phyloP scores from a whole-genome alignment of 148 eudicot species.

The Dianthus caryophyllus region DNA sequence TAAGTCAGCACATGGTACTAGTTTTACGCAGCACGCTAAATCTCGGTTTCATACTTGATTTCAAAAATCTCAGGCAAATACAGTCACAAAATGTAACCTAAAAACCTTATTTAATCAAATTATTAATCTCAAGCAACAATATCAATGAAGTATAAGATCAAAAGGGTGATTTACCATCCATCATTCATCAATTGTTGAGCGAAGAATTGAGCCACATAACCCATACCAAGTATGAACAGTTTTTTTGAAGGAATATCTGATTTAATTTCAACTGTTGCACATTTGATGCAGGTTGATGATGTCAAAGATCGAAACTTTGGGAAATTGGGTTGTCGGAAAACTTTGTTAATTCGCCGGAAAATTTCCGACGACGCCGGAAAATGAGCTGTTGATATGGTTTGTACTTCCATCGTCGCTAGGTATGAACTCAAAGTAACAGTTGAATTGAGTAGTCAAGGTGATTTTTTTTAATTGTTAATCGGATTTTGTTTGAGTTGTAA shows the following conservation, averaged over 20 bases:
- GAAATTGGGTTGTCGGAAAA: not conserved
- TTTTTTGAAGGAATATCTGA: slow-evolving; percentile 25
- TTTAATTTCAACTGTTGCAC: not conserved
- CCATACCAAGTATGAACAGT: slow-evolving; percentile 81
- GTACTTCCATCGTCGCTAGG: slow-evolving; percentile 26
- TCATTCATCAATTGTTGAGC: slow-evolving; percentile 45
- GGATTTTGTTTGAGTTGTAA: too few relatives aligned
- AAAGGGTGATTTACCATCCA: slow-evolving; percentile 48
- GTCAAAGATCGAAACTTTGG: slow-evolving; percentile 10
- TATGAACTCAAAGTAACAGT: not conserved
- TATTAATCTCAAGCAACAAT: too few relatives aligned
- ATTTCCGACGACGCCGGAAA: slow-evolving; percentile 22
- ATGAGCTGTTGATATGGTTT: slow-evolving; percentile 10
- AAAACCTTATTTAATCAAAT: too few relatives aligned
- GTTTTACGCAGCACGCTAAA: not conserved
- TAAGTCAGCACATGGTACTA: not conserved
- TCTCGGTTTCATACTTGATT: not conserved
- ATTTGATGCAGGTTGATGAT: slow-evolving; percentile 11
- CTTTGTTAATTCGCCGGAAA: slow-evolving; percentile 6
- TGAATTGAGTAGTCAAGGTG: too few relatives aligned
- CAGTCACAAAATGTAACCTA: not conserved
- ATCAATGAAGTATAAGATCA: too few relatives aligned
- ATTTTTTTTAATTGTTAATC: too few relatives aligned
- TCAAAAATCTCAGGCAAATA: not conserved
- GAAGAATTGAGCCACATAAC: slow-evolving; percentile 72